phyloP scores from a whole-genome alignment of 2,329 filamentous ascomycete genomes.

The Aspergillus aculeatinus region DNA sequence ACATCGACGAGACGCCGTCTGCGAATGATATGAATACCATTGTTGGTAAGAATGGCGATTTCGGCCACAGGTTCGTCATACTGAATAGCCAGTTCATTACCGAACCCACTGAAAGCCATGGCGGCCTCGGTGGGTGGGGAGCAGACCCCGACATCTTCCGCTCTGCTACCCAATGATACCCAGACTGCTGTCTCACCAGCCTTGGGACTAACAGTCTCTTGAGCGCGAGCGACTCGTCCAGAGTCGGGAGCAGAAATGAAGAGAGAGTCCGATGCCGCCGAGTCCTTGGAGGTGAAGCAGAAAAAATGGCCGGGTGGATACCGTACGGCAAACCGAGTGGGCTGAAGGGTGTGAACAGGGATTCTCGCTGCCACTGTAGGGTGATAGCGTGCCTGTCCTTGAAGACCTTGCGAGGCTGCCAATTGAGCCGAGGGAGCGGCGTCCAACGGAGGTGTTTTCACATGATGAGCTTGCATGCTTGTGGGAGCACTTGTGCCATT shows the following conservation, averaged over 20 bases:
- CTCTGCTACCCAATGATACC: slow-evolving; percentile 70
- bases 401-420: slow-evolving; percentile 17
- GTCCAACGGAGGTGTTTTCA: slow-evolving; percentile 78
- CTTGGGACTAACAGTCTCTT: slow-evolving; percentile 54
- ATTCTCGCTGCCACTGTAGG: slow-evolving; percentile 49
- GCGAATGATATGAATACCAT: slow-evolving; percentile 81
- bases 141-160: slow-evolving; percentile 76
- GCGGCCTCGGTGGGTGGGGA: slow-evolving; percentile 71
- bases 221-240: slow-evolving; percentile 68
- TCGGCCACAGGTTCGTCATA: slow-evolving; percentile 81
- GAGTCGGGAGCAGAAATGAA: slow-evolving; percentile 88
- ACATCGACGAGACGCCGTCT: slow-evolving; percentile 85
- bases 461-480: slow-evolving; percentile 96
- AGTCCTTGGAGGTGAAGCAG: slow-evolving; percentile 70
- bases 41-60: slow-evolving; percentile 87
- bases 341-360: slow-evolving; percentile 46
- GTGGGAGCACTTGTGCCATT: slow-evolving; percentile 70
- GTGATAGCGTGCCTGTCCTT: slow-evolving; percentile 29
- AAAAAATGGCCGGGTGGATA: slow-evolving; percentile 91
- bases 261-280: slow-evolving; percentile 62
- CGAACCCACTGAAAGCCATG: slow-evolving; percentile 71
- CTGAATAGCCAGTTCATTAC: slow-evolving; percentile 94
- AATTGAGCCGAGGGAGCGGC: slow-evolving; percentile 27
- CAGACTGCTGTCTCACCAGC: slow-evolving; percentile 80
- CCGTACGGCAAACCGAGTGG: slow-evolving; percentile 45